Base-by-base conservation (phyloP, 2,329 filamentous ascomycete species). In the Sarocladiaceae sp. region DNA sequence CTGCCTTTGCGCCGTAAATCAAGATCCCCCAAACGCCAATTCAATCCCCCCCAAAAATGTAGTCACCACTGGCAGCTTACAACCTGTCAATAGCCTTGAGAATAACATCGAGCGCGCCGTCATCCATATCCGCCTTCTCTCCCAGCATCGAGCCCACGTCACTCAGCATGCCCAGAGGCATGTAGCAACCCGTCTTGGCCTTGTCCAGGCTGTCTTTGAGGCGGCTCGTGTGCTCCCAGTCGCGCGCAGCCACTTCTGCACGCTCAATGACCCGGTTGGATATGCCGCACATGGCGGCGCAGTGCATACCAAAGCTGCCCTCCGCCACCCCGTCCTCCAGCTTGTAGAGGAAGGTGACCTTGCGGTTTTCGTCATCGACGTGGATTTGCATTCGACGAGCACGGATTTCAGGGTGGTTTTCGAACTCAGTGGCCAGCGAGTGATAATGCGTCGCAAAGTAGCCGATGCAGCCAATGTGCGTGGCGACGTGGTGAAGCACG, bases 381-480 rank as follows among this genome's bases (percentile, higher is more conserved):
- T 90, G 80, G 47, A 98, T 97, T 50, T 88, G 85, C 93, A 98
- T 98, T 12, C 93, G 80, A 56, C 86, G 85, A 3, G 90, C 79
- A 6, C 78, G 67, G 46, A 98, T 86, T 65, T 98, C 90, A 0
- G 93, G 90, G 55, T 98, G 93, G 13, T 77, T 75, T 51, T 85
- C 81, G 57, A 97, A 98, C 61, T 98, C 93, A 0, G 87, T 83
- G 0, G 91, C 90, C 1, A 98, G 77, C 2, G 86, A 93, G 61
- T 96, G 93, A 64, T 98, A 98, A 59, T 98, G 93, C 0, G 93
- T 98, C 1, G 93, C 93, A 57, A 98, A 98, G 76, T 95, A 97
- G 27, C 93, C 93, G 3, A 95, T 70, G 43, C 91, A 95, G 43
- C 93, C 93, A 43, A 96, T 86, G 55, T 97, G 89, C 3, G 87